Conservation (phyloP, 345 rosid genomes). For the Arabidopsis suecica region DNA sequence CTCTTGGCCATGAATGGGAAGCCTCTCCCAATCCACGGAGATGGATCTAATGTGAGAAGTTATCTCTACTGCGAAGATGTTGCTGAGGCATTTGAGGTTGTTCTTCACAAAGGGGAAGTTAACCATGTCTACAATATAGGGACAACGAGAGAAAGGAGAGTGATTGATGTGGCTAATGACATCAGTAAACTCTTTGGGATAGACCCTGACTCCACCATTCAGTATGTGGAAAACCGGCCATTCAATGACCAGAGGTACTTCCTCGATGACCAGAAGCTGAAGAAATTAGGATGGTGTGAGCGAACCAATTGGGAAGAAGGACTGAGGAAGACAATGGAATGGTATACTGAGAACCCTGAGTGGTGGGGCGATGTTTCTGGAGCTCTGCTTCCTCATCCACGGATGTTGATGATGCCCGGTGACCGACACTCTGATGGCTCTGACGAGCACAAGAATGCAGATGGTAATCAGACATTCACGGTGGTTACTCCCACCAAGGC, state of each 20-base stretch:
- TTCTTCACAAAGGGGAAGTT: conserved; percentile 92
- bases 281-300: conserved; percentile 81
- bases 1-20: conserved; percentile 66
- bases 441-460: conserved; percentile 59
- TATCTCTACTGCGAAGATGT: conserved; percentile 93
- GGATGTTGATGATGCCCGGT: conserved; percentile 87
- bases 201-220: conserved; percentile 68
- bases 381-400: conserved; percentile 86
- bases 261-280: conserved; percentile 89
- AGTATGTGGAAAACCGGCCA: conserved; percentile 84
- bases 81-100: conserved; percentile 88
- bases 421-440: conserved; percentile 71
- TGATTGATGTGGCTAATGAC: conserved; percentile 83
- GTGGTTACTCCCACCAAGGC: conserved; percentile 61
- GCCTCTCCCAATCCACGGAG: conserved; percentile 85
- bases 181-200: conserved; percentile 71
- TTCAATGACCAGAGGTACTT: conserved; percentile 95
- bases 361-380: conserved; percentile 99
- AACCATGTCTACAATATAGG: conserved; percentile 89
- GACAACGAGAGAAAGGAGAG: conserved; percentile 88
- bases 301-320: conserved; percentile 87
- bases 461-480: conserved; percentile 59
- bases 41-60: conserved; percentile 87
- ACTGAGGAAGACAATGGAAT: conserved; percentile 71
- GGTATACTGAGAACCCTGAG: conserved; percentile 85